Evolutionary conservation across 257 asterid genomes (phyloP).

Genomic region (Forsythia viridissima): DNA sequence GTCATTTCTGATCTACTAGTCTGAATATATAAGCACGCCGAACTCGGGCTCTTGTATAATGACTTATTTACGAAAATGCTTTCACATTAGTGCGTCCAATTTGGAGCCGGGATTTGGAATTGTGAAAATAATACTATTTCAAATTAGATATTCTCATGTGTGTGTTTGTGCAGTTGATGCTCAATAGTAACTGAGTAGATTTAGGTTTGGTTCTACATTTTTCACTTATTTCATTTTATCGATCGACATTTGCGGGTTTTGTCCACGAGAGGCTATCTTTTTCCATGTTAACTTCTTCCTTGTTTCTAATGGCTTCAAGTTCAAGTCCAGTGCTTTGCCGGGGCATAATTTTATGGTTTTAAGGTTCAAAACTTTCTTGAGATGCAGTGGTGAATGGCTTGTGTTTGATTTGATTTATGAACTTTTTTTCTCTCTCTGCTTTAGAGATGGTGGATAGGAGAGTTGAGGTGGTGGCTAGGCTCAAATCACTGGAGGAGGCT

Average conservation of each 20-base stretch:
- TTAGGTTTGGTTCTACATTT: neutral
- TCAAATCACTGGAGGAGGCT: constrained; percentile 85
- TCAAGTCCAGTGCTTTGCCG: neutral
- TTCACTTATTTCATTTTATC: neutral
- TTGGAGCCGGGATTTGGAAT: neutral
- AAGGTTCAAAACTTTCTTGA: neutral
- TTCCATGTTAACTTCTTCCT: neutral
- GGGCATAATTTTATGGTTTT: neutral
- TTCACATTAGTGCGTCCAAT: neutral
- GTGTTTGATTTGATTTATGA: neutral
- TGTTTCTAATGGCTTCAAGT: neutral
- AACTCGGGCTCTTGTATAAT: neutral
- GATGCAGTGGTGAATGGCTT: neutral
- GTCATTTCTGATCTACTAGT: neutral
- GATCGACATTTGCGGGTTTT: neutral
- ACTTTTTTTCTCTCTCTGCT: constrained; percentile 3
- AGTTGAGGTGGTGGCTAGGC: constrained; percentile 86
- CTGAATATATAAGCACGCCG: neutral
- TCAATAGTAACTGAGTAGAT: neutral
- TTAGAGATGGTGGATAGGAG: constrained; percentile 94
- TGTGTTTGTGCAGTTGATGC: neutral
- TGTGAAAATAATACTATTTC: neutral
- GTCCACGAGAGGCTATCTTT: neutral
- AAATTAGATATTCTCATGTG: neutral
- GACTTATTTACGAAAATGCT: neutral